Evolutionary conservation across 108 stramenopile genomes (phyloP), one percentile per base, ranked within the genome.

Genomic region (Seminavis robusta): DNA sequence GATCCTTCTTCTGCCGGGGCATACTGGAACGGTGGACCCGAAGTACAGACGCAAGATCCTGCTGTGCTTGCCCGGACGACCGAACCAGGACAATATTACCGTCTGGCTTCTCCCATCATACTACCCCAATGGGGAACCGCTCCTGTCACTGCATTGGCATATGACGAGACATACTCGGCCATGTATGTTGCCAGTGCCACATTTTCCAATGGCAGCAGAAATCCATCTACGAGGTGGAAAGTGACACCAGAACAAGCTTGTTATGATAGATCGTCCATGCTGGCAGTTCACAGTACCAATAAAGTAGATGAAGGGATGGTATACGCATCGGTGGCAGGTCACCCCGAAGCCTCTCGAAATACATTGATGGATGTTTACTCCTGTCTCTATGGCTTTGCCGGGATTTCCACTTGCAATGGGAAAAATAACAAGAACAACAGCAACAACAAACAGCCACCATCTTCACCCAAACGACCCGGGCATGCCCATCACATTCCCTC

Each of bases 161-260:
- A 52, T 27, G 76, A 80, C 64, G 39, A 51, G 25, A 24, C 52
- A 1, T 63, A 59, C 46, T 59, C 67, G 9, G 80, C 77, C 26
- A 71, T 81, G 56, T 83, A 85, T 44, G 73, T 89, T 19, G 83
- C 88, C 13, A 74, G 76, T 36, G 74, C 78, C 28, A 83, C 88
- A 21, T n/a, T n/a, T n/a, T n/a, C n/a, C n/a, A n/a, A n/a, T n/a
- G n/a, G n/a, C n/a, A n/a, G n/a, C n/a, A n/a, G n/a, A 62, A 78
- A 61, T 33, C 28, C 2, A 45, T 64, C 56, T 6, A 45, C 48
- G 5, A 23, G 33, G 27, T 34, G 48, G 44, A 37, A 52, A 29
- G 33, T 9, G 41, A 50, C 23, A 21, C n/a, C 52, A 19, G 34
- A 23, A 51, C 37, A 39, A 36, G 3, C 60, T 73, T 11, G 28